Evolutionary conservation across 1,284 basidiomycete genomes (phyloP), one percentile per base, ranked within the genome.

Genomic region (Malassezia cuniculi): DNA sequence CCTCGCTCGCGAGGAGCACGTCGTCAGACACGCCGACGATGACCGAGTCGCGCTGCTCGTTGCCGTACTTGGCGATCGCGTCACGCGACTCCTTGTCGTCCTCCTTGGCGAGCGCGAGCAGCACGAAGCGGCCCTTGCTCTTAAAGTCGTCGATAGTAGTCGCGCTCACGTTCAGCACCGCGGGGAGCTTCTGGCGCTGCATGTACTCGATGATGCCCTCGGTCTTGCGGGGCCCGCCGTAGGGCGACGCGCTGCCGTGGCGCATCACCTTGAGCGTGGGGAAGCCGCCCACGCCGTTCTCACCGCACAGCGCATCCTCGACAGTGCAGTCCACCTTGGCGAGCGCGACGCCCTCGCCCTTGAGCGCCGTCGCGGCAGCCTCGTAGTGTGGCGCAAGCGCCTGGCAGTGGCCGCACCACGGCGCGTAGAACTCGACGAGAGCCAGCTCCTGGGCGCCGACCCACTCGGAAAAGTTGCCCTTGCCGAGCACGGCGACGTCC

Each of bases 141-240:
- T 78, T 78, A 77, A 97, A 94, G 50, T 89, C 82, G 37, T 79
- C 76, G 65, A 83, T 78, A 69, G 81, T 83, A 31, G 71, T 76
- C 16, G 73, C 70, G 3, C 80, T 83, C 24, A 99, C 77, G 25
- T 77, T 74, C 5, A 84, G 80, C 33, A 97, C 80, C 27, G 93
- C 85, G n/a, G 93, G 93, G 14, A 97, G 78, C 7, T 84, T 79
- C 76, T 95, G 93, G 87, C 97, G 95, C 74, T 78, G 70, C 93
- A 99, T 95, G 75, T 95, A 95, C 68, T 79, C 80, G 68, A 95
- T 74, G 63, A 99, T 97, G 21, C 93, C 90, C 55, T 97, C 93
- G 12, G 86, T 80, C 71, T 94, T 85, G 44, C 93, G 77, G 30
- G 86, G 81, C 33, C 93, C 93, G 48, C 67, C 70, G 71, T 97